Base-by-base conservation (phyloP, 2,329 filamentous ascomycete genomes). In the Madurella fahalii region DNA sequence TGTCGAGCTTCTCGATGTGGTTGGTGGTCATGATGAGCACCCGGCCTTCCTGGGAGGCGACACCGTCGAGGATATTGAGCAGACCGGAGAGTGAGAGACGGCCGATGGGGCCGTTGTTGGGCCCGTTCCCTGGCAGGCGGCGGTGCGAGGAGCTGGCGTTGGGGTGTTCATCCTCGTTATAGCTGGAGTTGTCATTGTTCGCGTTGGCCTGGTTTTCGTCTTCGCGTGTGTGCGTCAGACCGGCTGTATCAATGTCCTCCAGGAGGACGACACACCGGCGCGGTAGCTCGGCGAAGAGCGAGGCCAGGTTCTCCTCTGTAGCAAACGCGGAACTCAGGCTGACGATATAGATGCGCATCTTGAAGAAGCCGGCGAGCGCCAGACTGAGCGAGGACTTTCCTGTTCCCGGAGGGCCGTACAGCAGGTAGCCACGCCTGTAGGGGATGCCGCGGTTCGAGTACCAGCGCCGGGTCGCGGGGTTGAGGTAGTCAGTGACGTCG, bases 391-490 rank as follows among this genome's bases (percentile, higher is more conserved):
- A 87, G 43, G 83, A 87, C 70, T 93, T 94, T 13, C 89, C 89
- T 0, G 88, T 92, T 1, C 89, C 89, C 0, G 89, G 89, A 0
- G 89, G 89, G 0, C 90, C 90, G 60, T 92, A 77, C 15, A 95
- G 82, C 0, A 95, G 79, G 64, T 94, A 95, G 0, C 90, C 91
- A 4, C 90, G 80, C 13, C 90, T 82, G 67, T 95, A 95, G 0
- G 91, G 90, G 31, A 95, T 93, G 1, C 90, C 90, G 7, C 90
- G 80, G 61, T 89, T 87, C 0, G 85, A 79, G 67, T 96, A 95
- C 89, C 90, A 95, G n/a, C 84, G 77, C 43, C 81, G 76, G 0
- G 84, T 86, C 12, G 74, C 70, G 0, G 83, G 83, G 58, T 82
- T 74, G 37, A 87, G 77, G 63, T 87, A 87, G 62, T 86, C 82